phyloP scores from a whole-genome alignment of 208 protist genomes.

The Acanthamoeba pearcei region DNA sequence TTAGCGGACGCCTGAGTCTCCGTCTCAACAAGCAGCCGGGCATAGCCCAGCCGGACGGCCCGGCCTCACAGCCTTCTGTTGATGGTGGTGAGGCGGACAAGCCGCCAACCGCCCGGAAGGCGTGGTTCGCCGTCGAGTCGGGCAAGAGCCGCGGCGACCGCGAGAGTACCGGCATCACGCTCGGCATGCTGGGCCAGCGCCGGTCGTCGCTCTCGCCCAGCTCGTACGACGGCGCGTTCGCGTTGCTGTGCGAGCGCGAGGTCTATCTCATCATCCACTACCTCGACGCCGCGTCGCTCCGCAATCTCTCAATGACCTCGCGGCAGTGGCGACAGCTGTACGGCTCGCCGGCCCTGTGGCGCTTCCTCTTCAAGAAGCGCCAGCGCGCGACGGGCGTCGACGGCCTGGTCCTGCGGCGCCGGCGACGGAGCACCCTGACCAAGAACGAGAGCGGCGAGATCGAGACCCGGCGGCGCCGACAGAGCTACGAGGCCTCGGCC shows the following conservation, averaged over 20 bases:
- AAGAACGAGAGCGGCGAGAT: slow-evolving; percentile 49
- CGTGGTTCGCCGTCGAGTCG: neutral
- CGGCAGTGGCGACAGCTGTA: slow-evolving; percentile 42
- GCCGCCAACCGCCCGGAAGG: neutral
- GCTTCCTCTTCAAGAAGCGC: slow-evolving; percentile 68
- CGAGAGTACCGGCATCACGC: neutral
- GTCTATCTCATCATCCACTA: slow-evolving; percentile 32
- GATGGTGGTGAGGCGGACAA: neutral
- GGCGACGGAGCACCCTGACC: slow-evolving; percentile 25
- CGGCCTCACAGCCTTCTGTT: neutral
- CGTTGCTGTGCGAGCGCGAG: slow-evolving; percentile 30
- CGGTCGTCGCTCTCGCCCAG: neutral
- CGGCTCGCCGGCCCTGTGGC: slow-evolving; percentile 29
- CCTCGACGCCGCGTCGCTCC: slow-evolving; percentile 40
- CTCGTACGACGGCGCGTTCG: neutral
- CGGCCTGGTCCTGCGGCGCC: neutral
- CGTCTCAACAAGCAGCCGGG: neutral
- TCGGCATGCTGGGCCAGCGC: neutral
- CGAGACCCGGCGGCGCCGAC: neutral
- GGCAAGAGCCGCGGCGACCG: slow-evolving; percentile 2
- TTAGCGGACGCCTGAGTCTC: neutral
- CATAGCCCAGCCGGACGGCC: neutral
- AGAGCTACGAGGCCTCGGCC: neutral
- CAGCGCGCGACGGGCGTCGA: slow-evolving; percentile 8
- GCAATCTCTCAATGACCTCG: neutral